These are phyloP conservation scores for Myrmaecium sp. DNA, from an alignment of 2,329 filamentous ascomycete genomes.

Conservation along the genomic window DNA sequence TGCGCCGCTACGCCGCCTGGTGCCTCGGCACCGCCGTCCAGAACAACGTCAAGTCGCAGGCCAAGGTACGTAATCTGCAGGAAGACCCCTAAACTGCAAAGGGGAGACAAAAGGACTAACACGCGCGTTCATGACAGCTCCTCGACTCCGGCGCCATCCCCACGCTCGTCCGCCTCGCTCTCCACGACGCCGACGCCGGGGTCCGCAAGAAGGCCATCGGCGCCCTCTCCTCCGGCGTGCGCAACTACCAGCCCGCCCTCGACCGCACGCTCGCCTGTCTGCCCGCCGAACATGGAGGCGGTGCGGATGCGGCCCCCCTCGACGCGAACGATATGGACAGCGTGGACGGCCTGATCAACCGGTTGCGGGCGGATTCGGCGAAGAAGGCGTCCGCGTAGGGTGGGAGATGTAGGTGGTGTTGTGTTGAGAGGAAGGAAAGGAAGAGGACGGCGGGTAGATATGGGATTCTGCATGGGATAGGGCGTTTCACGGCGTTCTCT, in stretches of 20 bases:
- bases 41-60: slow-evolving; percentile 80
- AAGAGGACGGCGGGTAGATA: no score
- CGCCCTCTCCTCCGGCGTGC: slow-evolving; percentile 66
- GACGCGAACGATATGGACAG: slow-evolving; percentile 78
- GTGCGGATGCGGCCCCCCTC: slow-evolving; percentile 35
- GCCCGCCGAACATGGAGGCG: slow-evolving; percentile 39
- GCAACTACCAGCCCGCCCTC: slow-evolving; percentile 73
- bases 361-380: slow-evolving; percentile 34
- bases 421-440: no score
- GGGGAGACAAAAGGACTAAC: neutral
- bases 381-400: slow-evolving; percentile 4
- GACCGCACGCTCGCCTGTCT: slow-evolving; percentile 50
- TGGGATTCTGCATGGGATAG: no score
- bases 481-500: no score
- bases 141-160: slow-evolving; percentile 49
- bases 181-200: slow-evolving; percentile 39
- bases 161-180: slow-evolving; percentile 47
- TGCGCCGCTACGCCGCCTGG: slow-evolving; percentile 81
- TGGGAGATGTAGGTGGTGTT: no score
- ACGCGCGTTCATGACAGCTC: slow-evolving; percentile 21
- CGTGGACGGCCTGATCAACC: slow-evolving; percentile 58
- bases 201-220: slow-evolving; percentile 79
- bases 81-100: neutral
- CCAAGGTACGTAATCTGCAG: slow-evolving; percentile 32
- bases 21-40: slow-evolving; percentile 89